Evolutionary conservation across 306 rosid species (phyloP).

Genomic region (Lathyrus aphaca): DNA sequence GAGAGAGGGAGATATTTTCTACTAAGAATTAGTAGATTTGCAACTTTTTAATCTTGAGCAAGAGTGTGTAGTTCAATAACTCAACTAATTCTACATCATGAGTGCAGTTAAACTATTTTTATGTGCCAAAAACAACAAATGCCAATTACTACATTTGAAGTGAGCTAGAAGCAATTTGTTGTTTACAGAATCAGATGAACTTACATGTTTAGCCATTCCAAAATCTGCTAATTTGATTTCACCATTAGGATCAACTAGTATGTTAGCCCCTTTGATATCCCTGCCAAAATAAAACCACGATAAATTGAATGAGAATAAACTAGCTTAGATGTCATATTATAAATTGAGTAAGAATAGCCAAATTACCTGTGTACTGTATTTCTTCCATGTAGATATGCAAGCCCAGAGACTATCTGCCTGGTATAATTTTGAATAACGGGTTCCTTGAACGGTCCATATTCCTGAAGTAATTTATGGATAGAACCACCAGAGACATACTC

Average conservation of each 20-base stretch:
- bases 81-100: conserved; percentile 35
- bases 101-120: conserved; percentile 20
- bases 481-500: conserved; percentile 97
- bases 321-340: background rate
- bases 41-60: conserved; percentile 36
- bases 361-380: conserved; percentile 91
- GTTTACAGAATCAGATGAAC: conserved; percentile 41
- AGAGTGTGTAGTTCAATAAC: conserved; percentile 25
- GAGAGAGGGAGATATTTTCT: conserved; percentile 17
- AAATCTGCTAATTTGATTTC: conserved; percentile 97
- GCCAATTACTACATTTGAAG: conserved; percentile 27
- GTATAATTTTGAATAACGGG: conserved; percentile 94
- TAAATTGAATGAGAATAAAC: conserved; percentile 26
- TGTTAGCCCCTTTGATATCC: conserved; percentile 99
- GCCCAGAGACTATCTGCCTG: conserved; percentile 89
- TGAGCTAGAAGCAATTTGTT: conserved; percentile 38
- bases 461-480: conserved; percentile 90
- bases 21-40: conserved; percentile 29
- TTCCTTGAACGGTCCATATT: conserved; percentile 86
- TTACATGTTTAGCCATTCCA: conserved; percentile 98
- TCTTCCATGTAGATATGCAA: conserved; percentile 93
- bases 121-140: conserved; percentile 33
- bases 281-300: conserved; percentile 55
- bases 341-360: conserved; percentile 29
- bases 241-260: conserved; percentile 93